Base-by-base conservation (phyloP, 2,329 filamentous ascomycete species). In the Amauroascus verrucosus region DNA sequence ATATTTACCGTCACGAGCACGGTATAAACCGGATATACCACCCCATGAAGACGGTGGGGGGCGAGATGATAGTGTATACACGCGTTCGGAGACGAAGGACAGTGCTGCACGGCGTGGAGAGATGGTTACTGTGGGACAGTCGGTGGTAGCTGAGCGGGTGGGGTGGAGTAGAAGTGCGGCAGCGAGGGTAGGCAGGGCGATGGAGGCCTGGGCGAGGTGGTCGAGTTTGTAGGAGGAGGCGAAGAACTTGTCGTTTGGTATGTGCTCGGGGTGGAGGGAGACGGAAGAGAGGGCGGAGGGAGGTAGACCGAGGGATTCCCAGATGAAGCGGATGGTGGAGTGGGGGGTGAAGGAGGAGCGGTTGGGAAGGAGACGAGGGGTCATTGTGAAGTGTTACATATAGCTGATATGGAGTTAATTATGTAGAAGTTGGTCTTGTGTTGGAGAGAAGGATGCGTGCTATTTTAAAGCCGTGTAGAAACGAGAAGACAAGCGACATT, bases 151-250 rank as follows among this genome's bases (percentile, higher is more conserved):
- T n/a, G n/a, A n/a, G n/a, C 70, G 67, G 1, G 63, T 35, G 1
- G 73, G 65, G 54, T 74, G 65, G 11, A 79, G 61, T 7, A 75
- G 66, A 0, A n/a, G n/a, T n/a, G 77, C 71, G 1, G 78, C 78
- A 0, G 71, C 62, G 0, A 82, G 65, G 0, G 75, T 75, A 0
- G 78, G 75, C 0, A 77, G 60, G 0, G 70, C 75, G 24, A 82
- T 77, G 1, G 73, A 69, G 9, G 71, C 67, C 59, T 81, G 78
- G 0, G 77, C 77, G 0, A 82, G 65, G 35, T 75, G 65, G 0
- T 70, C 75, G 13, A 81, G 71, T 54, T 77, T 79, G 68, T 75
- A 81, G 0, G 77, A 81, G 1, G 76, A 80, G 0, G 72, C 71
- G 1, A 71, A 62, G 2, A 64, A 33, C 22, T 18, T 38, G 24